phyloP scores from a whole-genome alignment of 192 early-diverging fungal species.

The Rhizoclosmatium globosum region DNA sequence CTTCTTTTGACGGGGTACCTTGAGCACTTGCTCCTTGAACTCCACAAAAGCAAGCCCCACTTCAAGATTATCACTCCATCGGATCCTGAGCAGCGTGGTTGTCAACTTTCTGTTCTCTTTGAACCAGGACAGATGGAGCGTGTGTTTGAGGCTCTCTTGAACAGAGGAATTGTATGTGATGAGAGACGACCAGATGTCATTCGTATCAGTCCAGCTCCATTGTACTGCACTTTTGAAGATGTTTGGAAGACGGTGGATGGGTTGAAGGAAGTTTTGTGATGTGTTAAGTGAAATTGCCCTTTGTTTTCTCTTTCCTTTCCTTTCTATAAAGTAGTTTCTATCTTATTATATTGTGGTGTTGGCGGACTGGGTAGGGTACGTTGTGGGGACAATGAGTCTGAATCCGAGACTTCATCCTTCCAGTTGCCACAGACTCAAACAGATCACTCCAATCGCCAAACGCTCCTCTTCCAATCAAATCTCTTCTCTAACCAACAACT shows the following conservation, averaged over 20 bases:
- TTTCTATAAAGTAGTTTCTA: too few species aligned
- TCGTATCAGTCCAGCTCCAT: slow-evolving; percentile 86
- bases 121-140: slow-evolving; percentile 66
- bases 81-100: slow-evolving; percentile 79
- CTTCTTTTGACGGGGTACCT: slow-evolving; percentile 84
- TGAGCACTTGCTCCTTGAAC: slow-evolving; percentile 70
- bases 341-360: too few species aligned
- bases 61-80: slow-evolving; percentile 83
- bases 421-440: too few species aligned
- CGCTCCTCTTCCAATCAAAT: too few species aligned
- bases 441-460: not conserved
- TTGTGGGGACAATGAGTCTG: too few species aligned
- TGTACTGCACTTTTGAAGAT: slow-evolving; percentile 91
- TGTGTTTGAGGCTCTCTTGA: slow-evolving; percentile 69
- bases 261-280: slow-evolving; percentile 51
- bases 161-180: slow-evolving; percentile 81
- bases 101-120: slow-evolving; percentile 84
- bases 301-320: too few species aligned
- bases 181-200: slow-evolving; percentile 92
- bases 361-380: too few species aligned
- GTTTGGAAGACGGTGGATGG: slow-evolving; percentile 71
- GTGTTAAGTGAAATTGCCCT: not conserved
- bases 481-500: too few species aligned
- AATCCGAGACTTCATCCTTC: too few species aligned
- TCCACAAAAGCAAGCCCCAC: slow-evolving; percentile 34